phyloP scores from a whole-genome alignment of 1,139 yeast genomes.

The Blastobotrys malaysiensis region DNA sequence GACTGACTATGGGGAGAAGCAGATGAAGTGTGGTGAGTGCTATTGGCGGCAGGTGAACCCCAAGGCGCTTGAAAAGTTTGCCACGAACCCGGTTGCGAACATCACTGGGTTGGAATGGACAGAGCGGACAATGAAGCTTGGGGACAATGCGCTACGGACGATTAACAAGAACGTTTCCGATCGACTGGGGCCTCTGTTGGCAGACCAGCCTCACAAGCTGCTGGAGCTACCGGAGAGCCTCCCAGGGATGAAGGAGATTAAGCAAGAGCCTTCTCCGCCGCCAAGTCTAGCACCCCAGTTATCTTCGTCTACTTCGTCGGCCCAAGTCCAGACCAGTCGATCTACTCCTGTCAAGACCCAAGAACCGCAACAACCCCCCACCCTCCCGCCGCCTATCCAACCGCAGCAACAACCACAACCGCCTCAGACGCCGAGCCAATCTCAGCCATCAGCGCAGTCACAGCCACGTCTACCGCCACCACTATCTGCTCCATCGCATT shows the following conservation, averaged over 20 bases:
- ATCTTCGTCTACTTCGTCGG: too few species aligned
- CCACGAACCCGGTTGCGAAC: neutral
- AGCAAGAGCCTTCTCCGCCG: neutral
- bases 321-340: neutral
- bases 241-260: neutral
- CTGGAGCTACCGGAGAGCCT: neutral
- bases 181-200: neutral
- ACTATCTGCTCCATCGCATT: neutral
- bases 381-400: neutral
- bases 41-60: neutral
- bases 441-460: conserved; percentile 1
- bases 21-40: neutral
- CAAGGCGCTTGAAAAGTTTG: neutral
- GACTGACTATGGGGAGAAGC: neutral
- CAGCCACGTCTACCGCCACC: conserved; percentile 2
- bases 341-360: neutral
- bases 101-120: neutral
- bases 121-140: neutral
- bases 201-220: neutral
- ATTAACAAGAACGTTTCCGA: neutral
- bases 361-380: neutral
- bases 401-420: too few species aligned
- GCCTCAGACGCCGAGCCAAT: neutral
- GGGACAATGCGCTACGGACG: neutral
- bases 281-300: neutral